Evolutionary conservation across 1,284 basidiomycete species (phyloP).

Genomic region (Cryptococcus sp.): DNA sequence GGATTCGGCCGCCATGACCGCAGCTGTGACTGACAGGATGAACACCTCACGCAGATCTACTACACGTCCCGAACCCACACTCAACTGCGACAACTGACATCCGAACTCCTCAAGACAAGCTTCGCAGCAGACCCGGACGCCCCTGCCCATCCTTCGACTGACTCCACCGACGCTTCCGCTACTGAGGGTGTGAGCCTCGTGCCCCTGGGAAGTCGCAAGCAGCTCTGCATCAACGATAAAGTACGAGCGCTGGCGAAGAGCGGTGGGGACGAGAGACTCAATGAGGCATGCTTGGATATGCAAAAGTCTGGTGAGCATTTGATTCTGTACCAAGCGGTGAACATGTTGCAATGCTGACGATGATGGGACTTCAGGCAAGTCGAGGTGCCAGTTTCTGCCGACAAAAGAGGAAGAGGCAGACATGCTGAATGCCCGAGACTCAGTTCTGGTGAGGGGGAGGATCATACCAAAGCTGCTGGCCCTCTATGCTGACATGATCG

Average conservation of each 20-base stretch:
- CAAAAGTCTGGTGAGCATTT: slow-evolving; percentile 61
- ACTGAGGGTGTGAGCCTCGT: slow-evolving; percentile 56
- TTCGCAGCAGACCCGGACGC: slow-evolving; percentile 21
- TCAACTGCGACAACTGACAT: slow-evolving; percentile 84
- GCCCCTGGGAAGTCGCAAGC: slow-evolving; percentile 84
- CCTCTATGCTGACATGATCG: not conserved
- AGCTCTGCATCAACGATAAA: slow-evolving; percentile 87
- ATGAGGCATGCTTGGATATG: slow-evolving; percentile 87
- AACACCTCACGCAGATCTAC: slow-evolving; percentile 58
- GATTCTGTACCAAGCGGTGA: not conserved
- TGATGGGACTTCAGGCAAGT: slow-evolving; percentile 54
- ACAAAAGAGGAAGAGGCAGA: slow-evolving; percentile 63
- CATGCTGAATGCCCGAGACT: slow-evolving; percentile 84
- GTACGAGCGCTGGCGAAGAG: slow-evolving; percentile 45
- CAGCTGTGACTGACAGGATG: not conserved
- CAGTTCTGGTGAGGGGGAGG: slow-evolving; percentile 66
- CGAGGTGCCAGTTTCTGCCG: slow-evolving; percentile 76
- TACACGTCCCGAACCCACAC: slow-evolving; percentile 95
- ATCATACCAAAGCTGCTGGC: too few species aligned
- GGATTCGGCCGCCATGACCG: not conserved
- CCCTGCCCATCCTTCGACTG: not conserved
- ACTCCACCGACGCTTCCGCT: slow-evolving; percentile 54
- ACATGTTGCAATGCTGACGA: not conserved
- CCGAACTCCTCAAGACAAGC: slow-evolving; percentile 69
- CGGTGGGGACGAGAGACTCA: slow-evolving; percentile 68